Base-by-base conservation (phyloP, 345 rosid species). In the Lumnitzera racemosa region DNA sequence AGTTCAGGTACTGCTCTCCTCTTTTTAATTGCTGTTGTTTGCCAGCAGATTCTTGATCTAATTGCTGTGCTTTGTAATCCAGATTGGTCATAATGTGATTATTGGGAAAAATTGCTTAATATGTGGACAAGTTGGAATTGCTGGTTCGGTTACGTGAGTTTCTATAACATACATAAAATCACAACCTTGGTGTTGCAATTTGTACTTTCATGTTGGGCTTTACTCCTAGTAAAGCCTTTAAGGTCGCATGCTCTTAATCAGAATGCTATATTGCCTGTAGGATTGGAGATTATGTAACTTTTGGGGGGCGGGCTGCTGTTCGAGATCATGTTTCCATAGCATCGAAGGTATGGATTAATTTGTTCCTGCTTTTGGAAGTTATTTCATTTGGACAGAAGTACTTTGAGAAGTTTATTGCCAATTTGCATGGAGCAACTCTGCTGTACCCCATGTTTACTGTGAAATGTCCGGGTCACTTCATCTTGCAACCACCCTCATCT, bases 101-200 rank as follows among this genome's bases (percentile, higher is more conserved):
- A 81, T 89, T 20, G 92, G 90, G 64, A 79, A 75, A 47, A 74
- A 75, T 65, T 89, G 96, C 80, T 70, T 89, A 80, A 86, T 91
- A 7, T 89, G 95, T 74, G 90, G 96, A 49, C 92, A 91, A 80
- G 92, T 74, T 52, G 95, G 95, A 61, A 76, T 91, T 67, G 96
- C 91, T 61, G 96, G 96, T 59, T 87, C 96, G 23, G 95, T 62
- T 56, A 86, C 72, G 97, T 90, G 82, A 57, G 85, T 59, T 68
- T 23, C 51, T 24, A 24, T 20, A 24, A 50, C 11, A 16, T 58
- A 51, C 31, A 52, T 15, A 61, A 50, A 50, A 24, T 27, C 13
- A 6, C 31, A 27, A 36, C 43, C 43, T 7, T 36, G 43, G 43
- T 36, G 43, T 29, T 36, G 43, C 43, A 36, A 36, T 36, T 36